A percentile compares a stretch with the other conserved stretches of the same genome.
phyloP scores from a whole-genome alignment of 345 rosid species.

The Eucalyptus pumila region DNA sequence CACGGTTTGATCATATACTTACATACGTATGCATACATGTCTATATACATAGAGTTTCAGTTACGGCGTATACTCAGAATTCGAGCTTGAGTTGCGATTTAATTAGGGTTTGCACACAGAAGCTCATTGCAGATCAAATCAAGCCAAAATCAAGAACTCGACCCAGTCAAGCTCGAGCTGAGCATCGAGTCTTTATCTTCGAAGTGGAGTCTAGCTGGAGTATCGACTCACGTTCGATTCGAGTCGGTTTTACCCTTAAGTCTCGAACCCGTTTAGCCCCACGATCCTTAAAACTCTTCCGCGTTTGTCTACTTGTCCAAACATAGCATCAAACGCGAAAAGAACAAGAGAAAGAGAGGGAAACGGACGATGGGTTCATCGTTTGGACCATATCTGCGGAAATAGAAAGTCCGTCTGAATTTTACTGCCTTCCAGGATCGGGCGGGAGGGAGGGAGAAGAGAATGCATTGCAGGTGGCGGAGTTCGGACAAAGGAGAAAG shows the following conservation, averaged over 20 bases:
- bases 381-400: not conserved
- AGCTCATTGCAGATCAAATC: not conserved
- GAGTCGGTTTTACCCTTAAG: not conserved
- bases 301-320: not conserved
- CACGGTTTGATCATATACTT: not conserved
- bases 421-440: not conserved
- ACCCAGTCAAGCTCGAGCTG: not conserved
- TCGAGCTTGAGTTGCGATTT: not conserved
- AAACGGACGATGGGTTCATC: not conserved
- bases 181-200: not conserved
- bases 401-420: not conserved
- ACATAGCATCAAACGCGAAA: not conserved
- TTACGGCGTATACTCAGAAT: not conserved
- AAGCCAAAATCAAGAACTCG: not conserved
- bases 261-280: not conserved
- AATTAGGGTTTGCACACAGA: not conserved
- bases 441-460: not conserved
- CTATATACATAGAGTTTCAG: not conserved
- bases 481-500: not conserved
- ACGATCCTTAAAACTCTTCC: not conserved
- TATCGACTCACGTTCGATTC: not conserved
- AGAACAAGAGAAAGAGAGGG: not conserved
- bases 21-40: not conserved
- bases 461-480: not conserved
- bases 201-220: not conserved